Evolutionary conservation across 805 yeast genomes (phyloP), one percentile per base, ranked within the genome.

Genomic region (Saturnispora serradocipensis): DNA sequence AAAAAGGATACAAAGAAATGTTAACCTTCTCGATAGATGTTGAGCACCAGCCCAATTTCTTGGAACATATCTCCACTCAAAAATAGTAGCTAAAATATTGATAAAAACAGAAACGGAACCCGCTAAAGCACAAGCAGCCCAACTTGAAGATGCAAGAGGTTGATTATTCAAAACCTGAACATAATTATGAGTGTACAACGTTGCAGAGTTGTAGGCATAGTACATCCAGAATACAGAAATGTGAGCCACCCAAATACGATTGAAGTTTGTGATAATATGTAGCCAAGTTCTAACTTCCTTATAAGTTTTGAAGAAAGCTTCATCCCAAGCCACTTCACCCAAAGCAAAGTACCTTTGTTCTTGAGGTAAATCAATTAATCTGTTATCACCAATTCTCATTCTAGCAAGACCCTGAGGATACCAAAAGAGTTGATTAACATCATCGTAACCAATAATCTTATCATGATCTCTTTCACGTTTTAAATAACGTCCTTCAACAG

Each of bases 1-100:
- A 52, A 89, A 74, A 59, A 89, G 79, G 49, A 79, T 58, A 50
- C 84, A 59, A 67, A 91, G 70, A 66, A 90, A 85, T 75, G 83
- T 66, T 62, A 93, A 75, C 67, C 99, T 84, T 72, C 96, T 88
- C 38, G 88, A 73, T 66, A 93, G 78, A 68, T 87, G 97, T 73
- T 91, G 98, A 68, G 98, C 97, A 71, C 99, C 99, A 35, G 98
- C 95, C 98, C 98, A 93, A 61, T 84, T 81, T 72, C 98, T 84
- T 59, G 99, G 99, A 55, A 93, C 98, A 63, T 89, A 93, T 67
- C 82, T 74, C 96, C 96, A 91, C 72, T 93, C 99, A 63, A 86
- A 80, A 36, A 89, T 53, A 28, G 98, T 90, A 48, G 99, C 99
- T 53, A 79, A 59, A 54, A 93, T 76, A 72, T 93, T 96, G 62